phyloP scores from a whole-genome alignment of 2,329 filamentous ascomycete species.

The Thielaviopsis populi region DNA sequence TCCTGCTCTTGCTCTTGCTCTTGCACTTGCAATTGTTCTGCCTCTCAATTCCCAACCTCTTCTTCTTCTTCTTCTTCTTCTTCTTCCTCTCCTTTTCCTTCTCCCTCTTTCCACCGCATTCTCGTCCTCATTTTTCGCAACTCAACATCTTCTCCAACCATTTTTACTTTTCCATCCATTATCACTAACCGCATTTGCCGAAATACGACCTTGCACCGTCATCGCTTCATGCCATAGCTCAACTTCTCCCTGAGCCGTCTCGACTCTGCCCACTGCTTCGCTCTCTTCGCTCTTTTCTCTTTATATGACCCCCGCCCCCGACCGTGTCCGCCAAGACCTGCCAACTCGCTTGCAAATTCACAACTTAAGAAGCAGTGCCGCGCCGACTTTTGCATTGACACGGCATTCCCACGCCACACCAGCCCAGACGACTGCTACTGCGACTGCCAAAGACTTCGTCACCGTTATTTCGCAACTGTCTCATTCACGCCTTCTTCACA shows the following conservation, averaged over 20 bases:
- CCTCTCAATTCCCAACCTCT: not conserved
- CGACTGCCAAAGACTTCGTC: not conserved
- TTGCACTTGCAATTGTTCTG: not conserved
- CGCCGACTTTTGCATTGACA: not conserved
- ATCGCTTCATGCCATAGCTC: constrained; percentile 15
- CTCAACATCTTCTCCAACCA: not conserved
- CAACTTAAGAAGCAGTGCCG: no score
- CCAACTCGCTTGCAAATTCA: not conserved
- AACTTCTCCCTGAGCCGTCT: not conserved
- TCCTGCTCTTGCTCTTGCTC: not conserved
- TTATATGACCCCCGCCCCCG: not conserved
- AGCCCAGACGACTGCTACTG: not conserved
- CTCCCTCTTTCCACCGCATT: not conserved
- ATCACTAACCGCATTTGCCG: not conserved
- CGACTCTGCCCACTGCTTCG: not conserved
- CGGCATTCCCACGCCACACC: not conserved
- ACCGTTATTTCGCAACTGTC: not conserved
- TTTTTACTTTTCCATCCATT: not conserved
- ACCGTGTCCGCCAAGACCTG: constrained; percentile 3
- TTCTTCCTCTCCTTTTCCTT: not conserved
- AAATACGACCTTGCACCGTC: not conserved
- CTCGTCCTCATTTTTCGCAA: not conserved
- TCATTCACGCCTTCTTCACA: not conserved
- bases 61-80: not conserved
- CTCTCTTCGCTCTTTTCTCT: not conserved